Evolutionary conservation across 2,329 filamentous ascomycete genomes (phyloP).

Genomic region (Teratosphaeria nubilosa): DNA sequence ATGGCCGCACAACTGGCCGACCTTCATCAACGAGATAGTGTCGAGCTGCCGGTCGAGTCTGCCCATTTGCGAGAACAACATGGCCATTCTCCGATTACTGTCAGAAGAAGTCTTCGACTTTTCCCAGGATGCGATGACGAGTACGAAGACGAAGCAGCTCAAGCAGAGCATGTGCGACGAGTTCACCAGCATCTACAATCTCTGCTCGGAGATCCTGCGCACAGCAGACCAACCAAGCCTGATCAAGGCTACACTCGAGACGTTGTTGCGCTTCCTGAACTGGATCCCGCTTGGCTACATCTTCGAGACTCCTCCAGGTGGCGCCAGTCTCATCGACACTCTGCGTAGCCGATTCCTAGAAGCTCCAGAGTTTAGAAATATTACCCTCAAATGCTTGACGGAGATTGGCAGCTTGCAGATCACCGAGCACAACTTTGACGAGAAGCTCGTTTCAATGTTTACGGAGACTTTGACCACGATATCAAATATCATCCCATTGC

Average conservation of each 20-base stretch:
- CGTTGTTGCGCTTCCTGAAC: conserved; percentile 89
- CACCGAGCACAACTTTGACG: conserved; percentile 78
- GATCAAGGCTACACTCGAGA: conserved; percentile 94
- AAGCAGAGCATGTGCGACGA: conserved; percentile 99
- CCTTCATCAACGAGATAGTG: conserved; percentile 99
- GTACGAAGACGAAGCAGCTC: conserved; percentile 85
- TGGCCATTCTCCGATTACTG: conserved; percentile 89
- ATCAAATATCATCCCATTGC: conserved; percentile 81
- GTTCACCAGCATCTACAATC: conserved; percentile 95
- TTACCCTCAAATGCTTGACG: conserved; percentile 91
- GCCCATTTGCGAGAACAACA: conserved; percentile 99
- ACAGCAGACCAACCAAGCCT: conserved; percentile 80
- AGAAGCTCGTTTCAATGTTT: conserved; percentile 97
- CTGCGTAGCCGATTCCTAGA: conserved; percentile 86
- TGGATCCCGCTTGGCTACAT: conserved; percentile 99
- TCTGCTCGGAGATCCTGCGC: conserved; percentile 89
- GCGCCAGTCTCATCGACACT: conserved; percentile 70
- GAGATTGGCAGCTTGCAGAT: conserved; percentile 84
- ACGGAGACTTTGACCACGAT: conserved; percentile 91
- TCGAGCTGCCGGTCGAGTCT: conserved; percentile 89
- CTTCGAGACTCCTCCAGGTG: conserved; percentile 70
- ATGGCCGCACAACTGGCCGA: conserved; percentile 99
- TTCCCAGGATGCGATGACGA: conserved; percentile 99
- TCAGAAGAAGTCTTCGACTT: conserved; percentile 99
- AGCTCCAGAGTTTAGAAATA: conserved; percentile 88